Conservation (phyloP, 306 rosid genomes). For the Gastrolobium bilobum region DNA sequence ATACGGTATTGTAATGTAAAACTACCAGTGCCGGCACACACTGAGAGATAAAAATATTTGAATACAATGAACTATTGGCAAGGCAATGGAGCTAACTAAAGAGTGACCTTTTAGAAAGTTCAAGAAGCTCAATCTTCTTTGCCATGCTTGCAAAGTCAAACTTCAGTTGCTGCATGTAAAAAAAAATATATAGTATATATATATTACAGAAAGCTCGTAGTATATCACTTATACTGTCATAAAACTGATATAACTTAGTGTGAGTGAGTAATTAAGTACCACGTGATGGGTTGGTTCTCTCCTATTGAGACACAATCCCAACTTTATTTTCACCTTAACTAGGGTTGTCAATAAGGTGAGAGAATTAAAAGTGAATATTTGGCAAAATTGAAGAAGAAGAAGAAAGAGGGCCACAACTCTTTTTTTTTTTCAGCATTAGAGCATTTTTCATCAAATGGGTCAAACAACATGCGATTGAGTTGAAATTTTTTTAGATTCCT, state of each 20-base stretch:
- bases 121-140: slow-evolving; percentile 63
- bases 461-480: no score
- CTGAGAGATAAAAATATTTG: neutral
- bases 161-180: slow-evolving; percentile 64
- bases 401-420: no score
- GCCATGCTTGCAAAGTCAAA: slow-evolving; percentile 55
- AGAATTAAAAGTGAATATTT: no score
- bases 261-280: no score
- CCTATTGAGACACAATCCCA: no score
- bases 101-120: slow-evolving; percentile 61
- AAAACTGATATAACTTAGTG: neutral
- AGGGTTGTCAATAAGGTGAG: no score
- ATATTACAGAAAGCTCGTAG: neutral
- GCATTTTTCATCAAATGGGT: no score
- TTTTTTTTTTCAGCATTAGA: no score
- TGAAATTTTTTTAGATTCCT: no score
- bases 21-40: neutral
- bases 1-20: neutral
- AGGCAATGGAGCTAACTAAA: slow-evolving; percentile 4
- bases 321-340: no score
- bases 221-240: neutral
- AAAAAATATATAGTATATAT: neutral
- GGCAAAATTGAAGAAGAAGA: no score
- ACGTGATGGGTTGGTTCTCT: no score
- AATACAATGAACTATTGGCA: neutral